These are phyloP conservation scores for Cantharellus anzutake DNA, from an alignment of 768 basidiomycete genomes.

Conservation along the genomic window DNA sequence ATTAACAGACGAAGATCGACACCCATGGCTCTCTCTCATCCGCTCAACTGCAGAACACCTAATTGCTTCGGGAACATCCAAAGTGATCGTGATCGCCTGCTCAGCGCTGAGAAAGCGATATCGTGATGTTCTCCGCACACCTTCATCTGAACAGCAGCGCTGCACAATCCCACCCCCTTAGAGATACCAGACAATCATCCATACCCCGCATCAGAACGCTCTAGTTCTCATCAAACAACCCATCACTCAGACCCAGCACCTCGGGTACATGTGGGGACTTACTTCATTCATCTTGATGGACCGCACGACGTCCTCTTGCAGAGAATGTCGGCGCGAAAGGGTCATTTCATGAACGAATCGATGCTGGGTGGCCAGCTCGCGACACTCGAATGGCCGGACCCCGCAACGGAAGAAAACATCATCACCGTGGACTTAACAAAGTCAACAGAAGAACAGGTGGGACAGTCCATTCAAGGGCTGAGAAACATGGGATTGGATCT, in stretches of 20 bases:
- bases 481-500: neutral
- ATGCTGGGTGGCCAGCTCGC: constrained; percentile 69
- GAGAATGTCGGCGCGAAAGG: constrained; percentile 41
- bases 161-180: constrained; percentile 13
- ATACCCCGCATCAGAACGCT: neutral
- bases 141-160: constrained; percentile 10
- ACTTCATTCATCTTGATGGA: constrained; percentile 67
- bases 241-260: constrained; percentile 10
- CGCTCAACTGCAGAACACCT: constrained; percentile 31
- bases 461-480: neutral
- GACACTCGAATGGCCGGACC: constrained; percentile 46
- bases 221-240: neutral
- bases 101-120: constrained; percentile 70
- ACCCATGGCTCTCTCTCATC: constrained; percentile 68
- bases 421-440: constrained; percentile 6
- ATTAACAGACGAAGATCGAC: constrained; percentile 62
- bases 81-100: constrained; percentile 67
- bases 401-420: neutral
- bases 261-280: constrained; percentile 31
- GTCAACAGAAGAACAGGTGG: constrained; percentile 1
- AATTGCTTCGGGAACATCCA: neutral
- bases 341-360: constrained; percentile 67
- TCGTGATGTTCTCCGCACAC: constrained; percentile 63
- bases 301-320: constrained; percentile 32
- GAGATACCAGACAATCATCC: constrained; percentile 5